phyloP scores from a whole-genome alignment of 2,329 filamentous ascomycete genomes.

The Acrodontium crateriforme region DNA sequence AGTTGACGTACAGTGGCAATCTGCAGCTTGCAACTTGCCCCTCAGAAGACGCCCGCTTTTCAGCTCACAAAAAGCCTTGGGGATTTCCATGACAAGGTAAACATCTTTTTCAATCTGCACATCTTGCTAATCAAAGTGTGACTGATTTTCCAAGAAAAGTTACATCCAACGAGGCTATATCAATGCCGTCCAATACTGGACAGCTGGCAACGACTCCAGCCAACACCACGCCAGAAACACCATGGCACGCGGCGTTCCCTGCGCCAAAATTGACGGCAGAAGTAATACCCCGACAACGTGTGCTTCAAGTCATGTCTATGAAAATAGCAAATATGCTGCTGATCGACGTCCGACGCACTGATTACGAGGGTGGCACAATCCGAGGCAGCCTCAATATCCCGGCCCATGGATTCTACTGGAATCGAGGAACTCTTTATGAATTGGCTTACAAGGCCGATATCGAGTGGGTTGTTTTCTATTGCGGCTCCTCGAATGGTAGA shows the following conservation, averaged over 20 bases:
- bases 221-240: too few relatives aligned
- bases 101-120: too few relatives aligned
- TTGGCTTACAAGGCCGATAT: constrained; percentile 31
- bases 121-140: too few relatives aligned
- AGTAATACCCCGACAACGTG: constrained; percentile 25
- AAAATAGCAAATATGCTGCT: constrained; percentile 26
- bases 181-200: too few relatives aligned
- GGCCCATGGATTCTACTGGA: constrained; percentile 35
- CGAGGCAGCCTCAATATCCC: constrained; percentile 34
- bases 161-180: too few relatives aligned
- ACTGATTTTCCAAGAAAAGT: too few relatives aligned
- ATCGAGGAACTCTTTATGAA: constrained; percentile 29
- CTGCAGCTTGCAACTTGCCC: too few relatives aligned
- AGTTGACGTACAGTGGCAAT: too few relatives aligned
- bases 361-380: constrained; percentile 33
- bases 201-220: too few relatives aligned
- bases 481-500: constrained; percentile 23
- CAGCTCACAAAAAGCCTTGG: too few relatives aligned
- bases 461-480: constrained; percentile 34
- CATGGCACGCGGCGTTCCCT: constrained; percentile 31
- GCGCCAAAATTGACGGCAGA: constrained; percentile 24
- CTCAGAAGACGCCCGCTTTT: too few relatives aligned
- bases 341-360: constrained; percentile 33
- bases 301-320: constrained; percentile 22
- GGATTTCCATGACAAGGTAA: too few relatives aligned